Conservation (phyloP, 768 basidiomycete species). For the Pleurotus djamor region DNA sequence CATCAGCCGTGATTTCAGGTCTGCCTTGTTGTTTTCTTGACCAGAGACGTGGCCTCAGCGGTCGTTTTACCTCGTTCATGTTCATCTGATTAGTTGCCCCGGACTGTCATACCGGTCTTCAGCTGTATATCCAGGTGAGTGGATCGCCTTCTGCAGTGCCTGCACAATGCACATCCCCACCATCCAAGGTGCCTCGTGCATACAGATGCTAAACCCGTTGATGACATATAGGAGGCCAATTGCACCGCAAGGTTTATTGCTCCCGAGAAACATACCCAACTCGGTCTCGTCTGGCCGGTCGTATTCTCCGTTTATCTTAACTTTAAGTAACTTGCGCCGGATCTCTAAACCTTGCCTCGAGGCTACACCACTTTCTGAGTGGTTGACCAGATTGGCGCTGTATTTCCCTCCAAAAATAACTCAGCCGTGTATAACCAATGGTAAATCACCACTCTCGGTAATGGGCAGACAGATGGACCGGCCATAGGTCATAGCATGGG, state of each 20-base stretch:
- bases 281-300: background rate
- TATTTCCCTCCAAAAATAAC: background rate
- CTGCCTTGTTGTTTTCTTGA: background rate
- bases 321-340: background rate
- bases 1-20: background rate
- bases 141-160: no score
- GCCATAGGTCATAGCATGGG: no score
- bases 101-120: background rate
- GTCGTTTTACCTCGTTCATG: background rate
- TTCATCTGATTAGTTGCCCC: background rate
- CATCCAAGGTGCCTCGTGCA: background rate
- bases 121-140: background rate
- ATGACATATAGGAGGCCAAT: background rate
- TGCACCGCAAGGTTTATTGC: background rate
- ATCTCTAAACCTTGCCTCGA: constrained; percentile 6
- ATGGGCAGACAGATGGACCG: background rate
- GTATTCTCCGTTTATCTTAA: constrained; percentile 1
- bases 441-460: background rate
- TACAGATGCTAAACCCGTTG: background rate
- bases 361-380: background rate
- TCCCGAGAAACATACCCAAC: background rate
- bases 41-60: background rate
- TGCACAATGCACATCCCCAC: background rate
- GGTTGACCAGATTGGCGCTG: background rate
- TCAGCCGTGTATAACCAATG: background rate